phyloP scores from a whole-genome alignment of 2,329 filamentous ascomycete genomes.

The Colletotrichum sojae region DNA sequence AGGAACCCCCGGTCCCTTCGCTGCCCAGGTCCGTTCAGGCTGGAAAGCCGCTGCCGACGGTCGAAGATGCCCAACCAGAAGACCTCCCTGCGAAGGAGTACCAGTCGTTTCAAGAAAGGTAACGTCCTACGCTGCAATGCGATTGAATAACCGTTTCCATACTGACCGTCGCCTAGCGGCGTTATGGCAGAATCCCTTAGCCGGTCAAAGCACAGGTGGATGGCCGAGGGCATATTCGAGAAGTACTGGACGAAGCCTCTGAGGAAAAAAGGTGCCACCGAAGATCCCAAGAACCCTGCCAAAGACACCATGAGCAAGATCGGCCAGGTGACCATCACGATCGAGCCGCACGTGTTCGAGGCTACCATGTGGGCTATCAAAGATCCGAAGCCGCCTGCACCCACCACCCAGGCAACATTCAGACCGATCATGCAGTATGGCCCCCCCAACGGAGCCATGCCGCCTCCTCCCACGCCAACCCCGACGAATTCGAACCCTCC shows the following conservation, averaged over 20 bases:
- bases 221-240: slow-evolving; percentile 79
- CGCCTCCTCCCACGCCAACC: slow-evolving; percentile 55
- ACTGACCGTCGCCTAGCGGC: slow-evolving; percentile 65
- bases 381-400: slow-evolving; percentile 66
- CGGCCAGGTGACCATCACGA: slow-evolving; percentile 80
- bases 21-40: slow-evolving; percentile 75
- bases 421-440: slow-evolving; percentile 77
- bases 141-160: too few species aligned
- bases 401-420: slow-evolving; percentile 45
- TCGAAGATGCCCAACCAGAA: slow-evolving; percentile 76
- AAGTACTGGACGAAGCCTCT: slow-evolving; percentile 83
- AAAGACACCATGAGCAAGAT: slow-evolving; percentile 81
- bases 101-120: slow-evolving; percentile 82
- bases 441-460: slow-evolving; percentile 74
- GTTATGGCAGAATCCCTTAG: slow-evolving; percentile 81
- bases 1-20: slow-evolving; percentile 54
- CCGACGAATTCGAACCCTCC: slow-evolving; percentile 33
- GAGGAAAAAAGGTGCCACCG: slow-evolving; percentile 76
- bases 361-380: slow-evolving; percentile 81
- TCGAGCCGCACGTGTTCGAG: slow-evolving; percentile 86
- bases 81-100: slow-evolving; percentile 76
- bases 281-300: slow-evolving; percentile 76
- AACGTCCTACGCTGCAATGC: slow-evolving; percentile 40
- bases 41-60: slow-evolving; percentile 79
- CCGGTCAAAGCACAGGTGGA: slow-evolving; percentile 81